Conservation (phyloP, 805 yeast species). For the Saturnispora serradocipensis region DNA sequence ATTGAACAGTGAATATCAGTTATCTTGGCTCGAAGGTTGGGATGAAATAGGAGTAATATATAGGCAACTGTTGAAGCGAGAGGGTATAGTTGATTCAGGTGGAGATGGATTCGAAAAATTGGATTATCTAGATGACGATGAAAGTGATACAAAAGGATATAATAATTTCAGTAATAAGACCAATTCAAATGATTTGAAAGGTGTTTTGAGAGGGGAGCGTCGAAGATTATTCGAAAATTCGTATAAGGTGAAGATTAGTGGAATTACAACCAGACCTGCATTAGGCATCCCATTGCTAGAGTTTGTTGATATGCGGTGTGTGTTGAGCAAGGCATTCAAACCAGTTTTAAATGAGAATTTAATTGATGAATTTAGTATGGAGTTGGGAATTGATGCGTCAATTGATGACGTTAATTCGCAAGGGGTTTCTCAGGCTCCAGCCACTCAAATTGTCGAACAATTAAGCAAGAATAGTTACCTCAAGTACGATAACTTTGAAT, state of each 20-base stretch:
- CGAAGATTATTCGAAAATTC: conserved; percentile 24
- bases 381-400: conserved; percentile 25
- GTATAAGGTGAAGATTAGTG: conserved; percentile 26
- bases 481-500: conserved; percentile 26
- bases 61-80: conserved; percentile 20
- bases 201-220: conserved; percentile 20
- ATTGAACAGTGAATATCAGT: conserved; percentile 49
- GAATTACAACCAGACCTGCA: conserved; percentile 37
- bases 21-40: conserved; percentile 76
- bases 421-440: neutral
- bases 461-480: conserved; percentile 24
- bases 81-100: conserved; percentile 12
- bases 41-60: conserved; percentile 30
- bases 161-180: conserved; percentile 7
- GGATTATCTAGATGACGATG: conserved; percentile 13
- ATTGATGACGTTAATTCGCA: conserved; percentile 1
- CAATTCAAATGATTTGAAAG: conserved; percentile 16
- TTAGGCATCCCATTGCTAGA: conserved; percentile 50
- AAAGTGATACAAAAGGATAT: conserved; percentile 12
- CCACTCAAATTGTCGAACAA: conserved; percentile 16
- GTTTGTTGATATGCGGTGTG: conserved; percentile 40
- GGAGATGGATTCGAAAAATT: conserved; percentile 13
- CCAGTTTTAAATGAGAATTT: conserved; percentile 29
- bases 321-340: conserved; percentile 34
- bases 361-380: conserved; percentile 28